Base-by-base conservation (phyloP, 1,284 basidiomycete genomes). In the Cutaneotrichosporon mucoides region DNA sequence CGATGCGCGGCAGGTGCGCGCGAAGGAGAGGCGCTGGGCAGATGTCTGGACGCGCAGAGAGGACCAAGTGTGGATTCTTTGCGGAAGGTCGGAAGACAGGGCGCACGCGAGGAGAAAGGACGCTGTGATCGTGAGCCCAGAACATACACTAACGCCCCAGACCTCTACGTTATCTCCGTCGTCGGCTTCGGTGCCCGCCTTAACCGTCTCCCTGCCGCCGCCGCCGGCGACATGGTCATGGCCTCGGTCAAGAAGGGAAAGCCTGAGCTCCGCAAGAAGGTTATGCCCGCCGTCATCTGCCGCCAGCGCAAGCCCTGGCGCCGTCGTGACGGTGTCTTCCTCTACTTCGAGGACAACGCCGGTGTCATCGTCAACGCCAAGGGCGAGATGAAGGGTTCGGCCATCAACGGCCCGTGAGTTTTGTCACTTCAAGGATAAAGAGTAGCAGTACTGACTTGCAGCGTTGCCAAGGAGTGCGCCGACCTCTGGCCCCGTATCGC, bases 231-330 rank as follows among this genome's bases (percentile, higher is more conserved):
- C 81, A 98, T 98, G 94, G 89, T 98, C 72, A 93, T 99, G 73
- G 93, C 93, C 64, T 93, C 90, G 62, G 96, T 99, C 77, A 99
- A 99, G 87, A 99, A 99, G 87, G 95, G 95, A 80, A 99, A 99
- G 85, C 96, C 96, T 55, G 95, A 99, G 82, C 82, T 99, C 77
- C 87, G 95, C 81, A 99, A 99, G 86, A 99, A 99, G 86, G 94
- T 96, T 64, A 94, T 98, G 92, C 94, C 94, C 74, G 89, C 90
- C 69, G 90, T 99, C 71, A 88, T 99, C 74, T 86, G 98, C 73
- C 92, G 95, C 68, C 96, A 99, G 82, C 90, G 95, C 79, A 99
- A 99, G 83, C 86, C 95, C 65, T 99, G 95, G 95, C 88, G 96
- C 76, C 85, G 95, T 83, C 86, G 86, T 81, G 95, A 99, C 78